phyloP scores from a whole-genome alignment of 306 rosid species.

The Cicer arietinum region DNA sequence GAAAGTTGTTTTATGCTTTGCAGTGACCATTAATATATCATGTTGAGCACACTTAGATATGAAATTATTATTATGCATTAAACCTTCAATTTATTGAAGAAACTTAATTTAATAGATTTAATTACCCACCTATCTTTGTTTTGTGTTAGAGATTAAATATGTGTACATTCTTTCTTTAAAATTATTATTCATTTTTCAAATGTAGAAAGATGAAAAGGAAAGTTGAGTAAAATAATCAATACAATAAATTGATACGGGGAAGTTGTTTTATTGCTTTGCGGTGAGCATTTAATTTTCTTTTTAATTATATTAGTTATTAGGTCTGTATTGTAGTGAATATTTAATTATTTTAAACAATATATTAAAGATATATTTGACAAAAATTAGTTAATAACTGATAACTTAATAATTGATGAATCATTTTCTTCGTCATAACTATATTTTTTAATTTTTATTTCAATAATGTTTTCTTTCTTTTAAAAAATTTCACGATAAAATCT shows the following conservation, averaged over 20 bases:
- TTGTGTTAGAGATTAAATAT: slow-evolving; percentile 29
- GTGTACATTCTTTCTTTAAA: slow-evolving; percentile 23
- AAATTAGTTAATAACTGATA: no score
- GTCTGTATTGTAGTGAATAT: no score
- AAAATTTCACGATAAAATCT: no score
- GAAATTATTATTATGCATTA: slow-evolving; percentile 33
- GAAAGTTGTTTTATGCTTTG: slow-evolving; percentile 49
- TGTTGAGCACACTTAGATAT: slow-evolving; percentile 36
- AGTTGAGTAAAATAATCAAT: slow-evolving; percentile 27
- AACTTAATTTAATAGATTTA: slow-evolving; percentile 30
- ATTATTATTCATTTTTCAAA: neutral
- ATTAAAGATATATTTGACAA: no score
- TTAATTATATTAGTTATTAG: no score
- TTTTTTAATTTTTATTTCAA: no score
- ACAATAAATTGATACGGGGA: slow-evolving; percentile 42
- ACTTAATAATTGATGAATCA: no score
- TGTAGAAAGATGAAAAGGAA: slow-evolving; percentile 32
- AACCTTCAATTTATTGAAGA: slow-evolving; percentile 18
- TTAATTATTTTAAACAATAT: no score
- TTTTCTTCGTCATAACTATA: no score
- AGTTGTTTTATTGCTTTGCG: slow-evolving; percentile 24
- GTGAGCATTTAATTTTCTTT: slow-evolving; percentile 11
- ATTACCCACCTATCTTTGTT: slow-evolving; percentile 40
- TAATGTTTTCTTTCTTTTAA: no score
- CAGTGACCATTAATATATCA: slow-evolving; percentile 43